Conservation (phyloP, 495 filamentous ascomycete genomes). For the Xylaria telfairii region DNA sequence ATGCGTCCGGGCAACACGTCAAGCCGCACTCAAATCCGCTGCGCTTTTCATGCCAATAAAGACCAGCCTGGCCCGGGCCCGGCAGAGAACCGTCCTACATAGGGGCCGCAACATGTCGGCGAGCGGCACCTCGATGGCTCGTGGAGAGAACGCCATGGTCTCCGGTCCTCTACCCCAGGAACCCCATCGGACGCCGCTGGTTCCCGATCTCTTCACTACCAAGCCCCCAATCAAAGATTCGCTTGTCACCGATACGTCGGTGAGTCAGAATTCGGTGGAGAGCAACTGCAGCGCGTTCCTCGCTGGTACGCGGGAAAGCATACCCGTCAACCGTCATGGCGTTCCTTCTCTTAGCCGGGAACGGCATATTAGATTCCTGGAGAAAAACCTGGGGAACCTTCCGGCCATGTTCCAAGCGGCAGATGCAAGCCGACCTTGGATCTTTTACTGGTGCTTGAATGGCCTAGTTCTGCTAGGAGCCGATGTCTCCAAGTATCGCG, state of each 20-base stretch:
- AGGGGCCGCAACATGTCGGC: constrained; percentile 14
- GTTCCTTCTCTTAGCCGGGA: constrained; percentile 73
- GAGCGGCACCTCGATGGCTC: background rate
- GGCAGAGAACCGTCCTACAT: constrained; percentile 29
- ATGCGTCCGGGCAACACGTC: constrained; percentile 19
- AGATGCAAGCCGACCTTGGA: constrained; percentile 89
- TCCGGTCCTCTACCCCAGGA: constrained; percentile 28
- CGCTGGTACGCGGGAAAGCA: constrained; percentile 49
- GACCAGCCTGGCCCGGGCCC: constrained; percentile 39
- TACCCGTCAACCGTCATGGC: constrained; percentile 67
- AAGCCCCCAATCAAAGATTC: constrained; percentile 69
- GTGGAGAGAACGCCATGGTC: constrained; percentile 11
- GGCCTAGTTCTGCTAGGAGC: constrained; percentile 75
- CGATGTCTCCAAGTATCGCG: constrained; percentile 72
- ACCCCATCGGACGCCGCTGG: constrained; percentile 48
- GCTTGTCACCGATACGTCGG: constrained; percentile 70
- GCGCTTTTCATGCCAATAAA: constrained; percentile 39
- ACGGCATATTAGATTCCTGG: constrained; percentile 78
- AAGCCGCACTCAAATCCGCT: constrained; percentile 5
- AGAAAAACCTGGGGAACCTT: constrained; percentile 65
- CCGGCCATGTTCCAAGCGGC: constrained; percentile 68
- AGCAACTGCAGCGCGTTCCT: constrained; percentile 74
- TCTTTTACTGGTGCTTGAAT: constrained; percentile 87
- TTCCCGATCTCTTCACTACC: constrained; percentile 70
- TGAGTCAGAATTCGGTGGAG: constrained; percentile 70